Percentiles rank a stretch among this genome's conserved stretches.
Conservation (phyloP, 345 rosid species). For the Salix arbutifolia region DNA sequence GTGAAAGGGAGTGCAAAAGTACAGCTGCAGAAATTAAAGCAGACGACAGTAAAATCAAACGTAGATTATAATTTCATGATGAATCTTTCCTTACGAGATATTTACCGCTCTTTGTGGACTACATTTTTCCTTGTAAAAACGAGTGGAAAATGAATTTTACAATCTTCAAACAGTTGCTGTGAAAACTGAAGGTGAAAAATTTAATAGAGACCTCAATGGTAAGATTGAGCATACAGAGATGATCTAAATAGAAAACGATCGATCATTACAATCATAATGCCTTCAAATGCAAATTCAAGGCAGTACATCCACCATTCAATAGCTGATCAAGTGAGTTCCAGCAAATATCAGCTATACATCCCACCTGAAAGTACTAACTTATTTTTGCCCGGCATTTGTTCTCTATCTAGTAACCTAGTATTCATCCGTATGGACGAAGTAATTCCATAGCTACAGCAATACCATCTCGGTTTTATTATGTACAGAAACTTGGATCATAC, state of each 20-base stretch:
- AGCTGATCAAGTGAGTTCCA: constrained; percentile 21
- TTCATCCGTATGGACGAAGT: constrained; percentile 24
- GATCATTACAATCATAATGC: constrained; percentile 12
- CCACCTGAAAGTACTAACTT: constrained; percentile 24
- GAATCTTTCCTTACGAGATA: not conserved
- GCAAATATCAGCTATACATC: constrained; percentile 23
- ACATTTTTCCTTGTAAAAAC: not conserved
- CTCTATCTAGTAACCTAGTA: constrained; percentile 12
- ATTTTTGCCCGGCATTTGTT: constrained; percentile 24
- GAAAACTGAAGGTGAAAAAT: not conserved
- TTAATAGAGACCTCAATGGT: not conserved
- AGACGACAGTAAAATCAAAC: not conserved
- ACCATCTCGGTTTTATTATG: constrained; percentile 55
- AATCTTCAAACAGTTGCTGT: not conserved
- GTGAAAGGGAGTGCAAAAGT: not conserved
- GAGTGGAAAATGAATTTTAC: not conserved
- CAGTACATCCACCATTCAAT: constrained; percentile 28
- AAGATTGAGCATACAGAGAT: not conserved
- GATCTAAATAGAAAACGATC: not conserved
- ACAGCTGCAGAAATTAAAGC: not conserved
- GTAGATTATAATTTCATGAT: not conserved
- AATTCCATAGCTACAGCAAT: constrained; percentile 31
- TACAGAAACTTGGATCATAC: constrained; percentile 42
- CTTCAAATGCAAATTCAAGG: constrained; percentile 18
- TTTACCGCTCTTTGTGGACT: not conserved